These are phyloP conservation scores for Penicillium digitatum DNA, from an alignment of 2,329 filamentous ascomycete species.

Conservation along the genomic window DNA sequence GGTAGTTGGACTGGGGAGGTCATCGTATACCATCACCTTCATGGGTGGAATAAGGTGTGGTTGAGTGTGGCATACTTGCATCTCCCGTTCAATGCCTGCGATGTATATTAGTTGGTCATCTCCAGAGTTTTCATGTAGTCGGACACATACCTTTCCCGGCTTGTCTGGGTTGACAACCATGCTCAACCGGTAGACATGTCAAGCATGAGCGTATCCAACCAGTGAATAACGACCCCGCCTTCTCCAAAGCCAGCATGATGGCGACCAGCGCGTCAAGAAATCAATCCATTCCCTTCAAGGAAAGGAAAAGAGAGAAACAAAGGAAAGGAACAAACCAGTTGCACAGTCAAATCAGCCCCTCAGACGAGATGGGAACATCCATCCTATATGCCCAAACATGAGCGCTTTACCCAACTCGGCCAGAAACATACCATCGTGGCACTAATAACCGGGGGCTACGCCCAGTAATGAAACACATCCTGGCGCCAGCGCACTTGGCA, in stretches of 20 bases:
- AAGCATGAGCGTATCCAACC: conserved; percentile 42
- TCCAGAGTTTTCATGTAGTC: background rate
- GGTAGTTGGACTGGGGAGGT: conserved; percentile 35
- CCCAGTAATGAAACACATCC: conserved; percentile 15
- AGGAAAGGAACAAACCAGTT: conserved; percentile 5
- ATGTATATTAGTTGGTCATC: conserved; percentile 15
- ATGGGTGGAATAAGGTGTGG: conserved; percentile 47
- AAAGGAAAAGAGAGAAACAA: conserved; percentile 7
- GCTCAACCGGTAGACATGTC: conserved; percentile 29
- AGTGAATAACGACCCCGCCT: conserved; percentile 39
- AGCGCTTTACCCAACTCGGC: conserved; percentile 10
- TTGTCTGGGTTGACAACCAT: conserved; percentile 22
- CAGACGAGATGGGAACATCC: conserved; percentile 10
- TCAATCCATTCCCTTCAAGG: conserved; percentile 30
- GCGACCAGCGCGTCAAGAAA: conserved; percentile 32
- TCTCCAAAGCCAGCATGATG: conserved; percentile 36
- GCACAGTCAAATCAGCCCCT: conserved; percentile 6
- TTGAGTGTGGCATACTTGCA: conserved; percentile 45
- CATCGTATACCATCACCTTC: conserved; percentile 43
- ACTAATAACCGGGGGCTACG: conserved; percentile 11
- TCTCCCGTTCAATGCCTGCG: conserved; percentile 42
- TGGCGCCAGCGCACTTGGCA: conserved; percentile 9
- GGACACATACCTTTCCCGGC: conserved; percentile 7
- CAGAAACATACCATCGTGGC: conserved; percentile 4
- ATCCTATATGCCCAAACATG: conserved; percentile 5